phyloP scores from a whole-genome alignment of 371 early-diverging fungal genomes.

The Mucor mucedo region DNA sequence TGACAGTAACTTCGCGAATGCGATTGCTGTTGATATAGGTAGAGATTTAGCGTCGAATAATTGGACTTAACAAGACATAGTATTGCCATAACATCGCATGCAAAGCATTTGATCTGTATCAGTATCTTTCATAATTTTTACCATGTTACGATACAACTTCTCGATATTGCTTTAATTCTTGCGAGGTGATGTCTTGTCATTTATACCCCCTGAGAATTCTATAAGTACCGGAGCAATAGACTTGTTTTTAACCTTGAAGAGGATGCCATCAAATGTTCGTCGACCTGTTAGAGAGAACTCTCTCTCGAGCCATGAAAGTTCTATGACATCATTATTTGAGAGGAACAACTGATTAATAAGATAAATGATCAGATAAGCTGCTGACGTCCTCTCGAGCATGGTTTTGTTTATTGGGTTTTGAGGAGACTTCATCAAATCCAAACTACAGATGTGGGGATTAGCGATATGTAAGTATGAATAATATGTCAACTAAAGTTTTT shows the following conservation, averaged over 20 bases:
- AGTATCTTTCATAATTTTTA: conserved; percentile 1
- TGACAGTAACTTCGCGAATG: too few relatives aligned
- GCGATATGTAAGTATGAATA: too few relatives aligned
- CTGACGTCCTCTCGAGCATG: not conserved
- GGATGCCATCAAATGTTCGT: conserved; percentile 12
- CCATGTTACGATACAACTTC: conserved; percentile 10
- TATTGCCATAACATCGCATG: too few relatives aligned
- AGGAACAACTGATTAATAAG: conserved; percentile 16
- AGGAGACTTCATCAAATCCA: too few relatives aligned
- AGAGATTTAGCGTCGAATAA: too few relatives aligned
- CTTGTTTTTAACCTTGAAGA: conserved; percentile 11
- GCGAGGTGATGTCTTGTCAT: conserved; percentile 12
- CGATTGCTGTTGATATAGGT: too few relatives aligned
- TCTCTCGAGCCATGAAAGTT: conserved; percentile 21
- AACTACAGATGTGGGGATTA: too few relatives aligned
- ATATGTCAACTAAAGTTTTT: too few relatives aligned
- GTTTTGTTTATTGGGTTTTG: too few relatives aligned
- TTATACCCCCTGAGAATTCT: conserved; percentile 14
- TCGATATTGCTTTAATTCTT: conserved; percentile 2
- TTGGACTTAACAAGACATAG: too few relatives aligned
- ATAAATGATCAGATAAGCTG: conserved; percentile 12
- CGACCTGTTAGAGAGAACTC: conserved; percentile 14
- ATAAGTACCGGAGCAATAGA: conserved; percentile 1
- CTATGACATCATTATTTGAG: conserved; percentile 10
- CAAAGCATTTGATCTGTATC: not conserved